A percentile compares a stretch with the other conserved stretches of the same genome.
These are phyloP conservation scores for Aspergillus niger DNA, from an alignment of 2,329 filamentous ascomycete genomes.

Conservation along the genomic window DNA sequence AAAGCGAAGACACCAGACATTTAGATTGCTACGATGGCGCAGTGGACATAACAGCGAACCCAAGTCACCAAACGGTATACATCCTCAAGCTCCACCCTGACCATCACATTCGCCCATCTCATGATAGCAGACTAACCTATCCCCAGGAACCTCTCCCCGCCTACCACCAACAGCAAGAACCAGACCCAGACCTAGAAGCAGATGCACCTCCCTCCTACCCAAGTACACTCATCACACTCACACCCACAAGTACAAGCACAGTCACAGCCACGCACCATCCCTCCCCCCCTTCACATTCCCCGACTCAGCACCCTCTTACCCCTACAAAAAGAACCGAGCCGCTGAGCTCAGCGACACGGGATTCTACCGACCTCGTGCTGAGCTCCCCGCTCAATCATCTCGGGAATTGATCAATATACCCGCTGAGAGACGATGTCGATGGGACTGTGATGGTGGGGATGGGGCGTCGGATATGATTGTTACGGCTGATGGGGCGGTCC, in stretches of 20 bases:
- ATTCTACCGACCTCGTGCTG: slow-evolving; percentile 28
- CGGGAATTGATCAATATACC: slow-evolving; percentile 35
- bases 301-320: not conserved
- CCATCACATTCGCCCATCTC: not conserved
- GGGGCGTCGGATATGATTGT: slow-evolving; percentile 16
- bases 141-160: too few species aligned
- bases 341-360: slow-evolving; percentile 34
- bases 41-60: not conserved
- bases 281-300: not conserved
- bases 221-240: not conserved
- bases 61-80: not conserved
- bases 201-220: not conserved
- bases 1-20: slow-evolving; percentile 7
- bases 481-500: slow-evolving; percentile 30
- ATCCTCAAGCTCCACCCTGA: not conserved
- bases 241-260: not conserved
- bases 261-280: not conserved
- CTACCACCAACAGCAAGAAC: not conserved
- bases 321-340: not conserved
- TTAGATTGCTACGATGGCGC: slow-evolving; percentile 16
- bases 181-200: not conserved
- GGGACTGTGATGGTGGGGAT: not conserved
- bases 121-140: not conserved
- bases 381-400: slow-evolving; percentile 26
- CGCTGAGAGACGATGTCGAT: slow-evolving; percentile 9